Conservation (phyloP, 805 yeast species). For the Saturnispora gosingensis region DNA sequence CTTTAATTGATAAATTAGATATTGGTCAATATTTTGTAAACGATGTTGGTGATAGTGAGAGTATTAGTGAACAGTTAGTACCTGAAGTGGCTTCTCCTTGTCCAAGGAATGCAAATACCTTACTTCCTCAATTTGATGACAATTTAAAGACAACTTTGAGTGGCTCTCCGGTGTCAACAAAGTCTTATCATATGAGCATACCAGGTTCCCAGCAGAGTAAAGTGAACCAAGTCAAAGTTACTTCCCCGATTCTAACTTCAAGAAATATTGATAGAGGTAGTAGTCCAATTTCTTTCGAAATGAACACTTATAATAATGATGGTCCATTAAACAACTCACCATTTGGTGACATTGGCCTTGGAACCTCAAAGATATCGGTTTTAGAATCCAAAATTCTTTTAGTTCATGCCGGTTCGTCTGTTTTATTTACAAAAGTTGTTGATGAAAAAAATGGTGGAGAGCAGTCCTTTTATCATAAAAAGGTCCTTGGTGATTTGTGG, state of each 20-base stretch:
- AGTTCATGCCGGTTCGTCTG: slow-evolving; percentile 27
- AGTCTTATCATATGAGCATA: not conserved
- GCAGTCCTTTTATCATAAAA: slow-evolving; percentile 12
- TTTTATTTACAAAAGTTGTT: slow-evolving; percentile 17
- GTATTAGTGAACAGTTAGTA: not conserved
- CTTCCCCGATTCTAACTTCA: not conserved
- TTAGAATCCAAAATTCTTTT: slow-evolving; percentile 19
- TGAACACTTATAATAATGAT: not conserved
- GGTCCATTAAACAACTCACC: slow-evolving; percentile 1
- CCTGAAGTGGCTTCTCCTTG: not conserved
- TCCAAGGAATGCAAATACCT: not conserved
- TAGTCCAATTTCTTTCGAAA: not conserved
- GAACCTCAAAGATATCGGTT: slow-evolving; percentile 6
- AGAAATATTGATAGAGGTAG: not conserved
- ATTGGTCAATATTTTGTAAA: slow-evolving; percentile 5
- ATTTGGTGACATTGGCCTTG: not conserved
- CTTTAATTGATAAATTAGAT: slow-evolving; percentile 15
- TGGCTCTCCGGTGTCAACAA: slow-evolving; percentile 2
- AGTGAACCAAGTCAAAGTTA: not conserved
- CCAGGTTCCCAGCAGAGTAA: not conserved
- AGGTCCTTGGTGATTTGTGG: slow-evolving; percentile 42
- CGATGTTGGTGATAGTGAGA: not conserved
- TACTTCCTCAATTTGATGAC: not conserved
- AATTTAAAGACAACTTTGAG: not conserved
- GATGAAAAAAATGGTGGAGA: slow-evolving; percentile 14